Evolutionary conservation across 257 asterid genomes (phyloP).

Genomic region (Capsicum pubescens): DNA sequence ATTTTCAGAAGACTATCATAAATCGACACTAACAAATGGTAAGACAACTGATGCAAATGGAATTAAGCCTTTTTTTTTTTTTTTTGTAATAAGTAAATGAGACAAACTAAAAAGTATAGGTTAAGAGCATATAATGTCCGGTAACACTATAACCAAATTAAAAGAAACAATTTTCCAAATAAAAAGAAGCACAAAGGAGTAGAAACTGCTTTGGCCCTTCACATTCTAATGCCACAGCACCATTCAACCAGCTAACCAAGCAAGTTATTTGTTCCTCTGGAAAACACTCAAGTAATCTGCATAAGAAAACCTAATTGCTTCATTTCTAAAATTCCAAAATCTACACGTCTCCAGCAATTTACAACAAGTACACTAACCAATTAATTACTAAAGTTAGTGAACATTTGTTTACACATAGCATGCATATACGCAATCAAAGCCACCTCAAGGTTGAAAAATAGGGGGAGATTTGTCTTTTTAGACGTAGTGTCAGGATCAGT

Average conservation of each 20-base stretch:
- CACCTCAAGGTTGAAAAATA: neutral
- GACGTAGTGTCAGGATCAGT: neutral
- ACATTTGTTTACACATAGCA: neutral
- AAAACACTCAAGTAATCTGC: neutral
- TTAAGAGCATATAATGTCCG: neutral
- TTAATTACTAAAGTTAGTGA: neutral
- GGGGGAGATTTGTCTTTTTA: neutral
- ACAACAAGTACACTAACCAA: neutral
- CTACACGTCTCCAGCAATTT: neutral
- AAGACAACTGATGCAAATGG: neutral
- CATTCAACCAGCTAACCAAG: constrained; percentile 26
- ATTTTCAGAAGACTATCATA: neutral
- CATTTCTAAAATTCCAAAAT: neutral
- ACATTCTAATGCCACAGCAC: constrained; percentile 7
- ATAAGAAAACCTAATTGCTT: neutral
- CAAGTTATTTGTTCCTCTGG: neutral
- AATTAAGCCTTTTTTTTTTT: neutral
- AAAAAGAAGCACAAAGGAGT: no score
- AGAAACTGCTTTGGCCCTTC: constrained; percentile 13
- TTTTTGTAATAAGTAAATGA: neutral
- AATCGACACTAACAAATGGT: neutral
- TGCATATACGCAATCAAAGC: neutral
- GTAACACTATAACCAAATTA: neutral
- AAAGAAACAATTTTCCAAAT: neutral
- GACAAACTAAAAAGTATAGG: neutral